A percentile compares a stretch with the other conserved stretches of the same genome.
phyloP scores from a whole-genome alignment of 2,329 filamentous ascomycete genomes.

The Alternaria ventricosa region DNA sequence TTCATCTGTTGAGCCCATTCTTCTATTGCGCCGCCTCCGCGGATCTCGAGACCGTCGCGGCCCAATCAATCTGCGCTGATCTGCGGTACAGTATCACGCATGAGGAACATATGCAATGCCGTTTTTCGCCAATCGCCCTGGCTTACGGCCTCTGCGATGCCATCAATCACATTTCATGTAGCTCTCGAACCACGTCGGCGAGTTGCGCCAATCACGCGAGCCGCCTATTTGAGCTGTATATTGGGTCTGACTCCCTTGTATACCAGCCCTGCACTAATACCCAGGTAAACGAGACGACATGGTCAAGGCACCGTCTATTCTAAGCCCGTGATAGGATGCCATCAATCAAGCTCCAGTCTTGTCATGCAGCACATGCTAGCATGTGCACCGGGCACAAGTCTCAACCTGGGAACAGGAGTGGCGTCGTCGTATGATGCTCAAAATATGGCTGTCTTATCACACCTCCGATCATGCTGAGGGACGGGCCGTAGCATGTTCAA shows the following conservation, averaged over 20 bases:
- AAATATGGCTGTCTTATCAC: background rate
- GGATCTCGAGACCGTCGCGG: slow-evolving; percentile 17
- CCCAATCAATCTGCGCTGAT: slow-evolving; percentile 46
- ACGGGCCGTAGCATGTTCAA: slow-evolving; percentile 36
- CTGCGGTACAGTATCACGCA: slow-evolving; percentile 37
- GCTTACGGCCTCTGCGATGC: slow-evolving; percentile 20
- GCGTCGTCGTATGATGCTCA: slow-evolving; percentile 3
- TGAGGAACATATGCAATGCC: slow-evolving; percentile 40
- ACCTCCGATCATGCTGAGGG: slow-evolving; percentile 32
- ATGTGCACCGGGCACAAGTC: slow-evolving; percentile 8
- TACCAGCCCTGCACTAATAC: slow-evolving; percentile 28
- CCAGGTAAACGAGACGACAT: slow-evolving; percentile 20
- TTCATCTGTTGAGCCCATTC: slow-evolving; percentile 27
- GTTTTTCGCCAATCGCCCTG: slow-evolving; percentile 39
- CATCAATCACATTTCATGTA: slow-evolving; percentile 14
- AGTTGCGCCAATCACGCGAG: slow-evolving; percentile 7
- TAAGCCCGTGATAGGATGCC: slow-evolving; percentile 31
- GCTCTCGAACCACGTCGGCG: slow-evolving; percentile 12
- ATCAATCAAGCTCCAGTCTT: slow-evolving; percentile 28
- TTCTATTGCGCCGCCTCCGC: slow-evolving; percentile 21
- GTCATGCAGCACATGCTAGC: slow-evolving; percentile 31
- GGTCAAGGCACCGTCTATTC: slow-evolving; percentile 24
- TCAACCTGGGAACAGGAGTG: slow-evolving; percentile 4
- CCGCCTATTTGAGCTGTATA: slow-evolving; percentile 30
- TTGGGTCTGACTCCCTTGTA: slow-evolving; percentile 26